phyloP scores from a whole-genome alignment of 148 eudicot genomes.

The Rhododendron kiyosumense region DNA sequence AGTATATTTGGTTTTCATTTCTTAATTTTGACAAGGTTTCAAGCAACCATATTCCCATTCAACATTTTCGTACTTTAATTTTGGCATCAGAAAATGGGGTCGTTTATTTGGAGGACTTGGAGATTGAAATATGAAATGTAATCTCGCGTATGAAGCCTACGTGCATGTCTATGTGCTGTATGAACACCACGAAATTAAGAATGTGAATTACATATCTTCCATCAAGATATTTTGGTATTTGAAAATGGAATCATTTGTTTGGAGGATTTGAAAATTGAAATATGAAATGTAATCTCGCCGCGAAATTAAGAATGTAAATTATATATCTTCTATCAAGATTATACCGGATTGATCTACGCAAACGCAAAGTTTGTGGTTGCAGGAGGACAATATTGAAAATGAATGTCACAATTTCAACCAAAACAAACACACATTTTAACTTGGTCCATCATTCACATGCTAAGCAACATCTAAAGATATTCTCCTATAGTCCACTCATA shows the following conservation, averaged over 20 bases:
- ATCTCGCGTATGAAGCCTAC: background rate
- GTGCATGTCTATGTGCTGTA: background rate
- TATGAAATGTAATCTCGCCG: background rate
- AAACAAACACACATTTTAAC: background rate
- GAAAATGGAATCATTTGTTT: background rate
- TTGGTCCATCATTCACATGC: background rate
- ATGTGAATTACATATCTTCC: background rate
- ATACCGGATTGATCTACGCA: too few relatives aligned
- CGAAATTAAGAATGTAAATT: background rate
- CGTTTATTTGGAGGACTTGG: background rate
- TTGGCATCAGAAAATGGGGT: background rate
- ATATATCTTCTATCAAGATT: too few relatives aligned
- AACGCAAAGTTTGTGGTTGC: background rate
- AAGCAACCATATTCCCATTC: slow-evolving; percentile 1
- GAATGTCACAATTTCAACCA: background rate
- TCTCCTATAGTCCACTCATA: background rate
- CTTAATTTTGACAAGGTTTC: slow-evolving; percentile 8
- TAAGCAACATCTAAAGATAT: background rate
- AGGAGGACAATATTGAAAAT: background rate
- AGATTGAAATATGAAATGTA: background rate
- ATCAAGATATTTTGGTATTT: background rate
- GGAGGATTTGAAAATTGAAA: background rate
- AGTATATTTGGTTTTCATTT: background rate
- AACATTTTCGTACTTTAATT: background rate
- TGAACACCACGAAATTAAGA: background rate